Percentiles rank a stretch among this genome's conserved stretches.
phyloP scores from a whole-genome alignment of 257 asterid genomes.

The Thymus mandschuricus region DNA sequence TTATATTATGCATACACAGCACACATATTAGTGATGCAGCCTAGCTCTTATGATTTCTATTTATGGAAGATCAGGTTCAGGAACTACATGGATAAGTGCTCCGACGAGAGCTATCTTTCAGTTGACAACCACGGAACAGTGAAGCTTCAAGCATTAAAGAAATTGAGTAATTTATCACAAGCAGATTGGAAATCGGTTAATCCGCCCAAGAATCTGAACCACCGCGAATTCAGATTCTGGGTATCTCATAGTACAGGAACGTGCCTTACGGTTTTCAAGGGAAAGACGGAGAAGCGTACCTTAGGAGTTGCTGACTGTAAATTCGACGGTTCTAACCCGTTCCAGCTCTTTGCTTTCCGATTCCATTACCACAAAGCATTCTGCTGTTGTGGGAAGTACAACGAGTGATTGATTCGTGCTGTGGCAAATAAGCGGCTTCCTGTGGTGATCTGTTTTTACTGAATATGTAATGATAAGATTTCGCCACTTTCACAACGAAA shows the following conservation, averaged over 20 bases:
- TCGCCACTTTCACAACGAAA: not conserved
- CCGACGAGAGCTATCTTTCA: conserved; percentile 55
- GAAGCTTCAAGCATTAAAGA: conserved; percentile 47
- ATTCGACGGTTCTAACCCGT: conserved; percentile 53
- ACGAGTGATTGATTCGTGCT: conserved; percentile 35
- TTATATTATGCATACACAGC: not conserved
- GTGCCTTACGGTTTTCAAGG: conserved; percentile 57
- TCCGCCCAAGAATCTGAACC: conserved; percentile 66
- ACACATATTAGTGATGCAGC: not conserved
- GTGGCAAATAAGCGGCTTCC: not conserved
- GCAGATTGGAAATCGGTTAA: conserved; percentile 72
- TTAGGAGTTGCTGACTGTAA: conserved; percentile 60
- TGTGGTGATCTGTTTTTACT: conserved; percentile 16
- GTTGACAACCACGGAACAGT: conserved; percentile 66
- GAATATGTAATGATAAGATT: conserved; percentile 19
- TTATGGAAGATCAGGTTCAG: conserved; percentile 51
- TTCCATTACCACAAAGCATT: conserved; percentile 68
- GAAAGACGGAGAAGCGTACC: conserved; percentile 41
- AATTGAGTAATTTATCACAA: conserved; percentile 46
- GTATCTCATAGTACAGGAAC: conserved; percentile 52
- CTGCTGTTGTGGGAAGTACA: conserved; percentile 62
- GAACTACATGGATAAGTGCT: conserved; percentile 76
- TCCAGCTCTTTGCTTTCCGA: conserved; percentile 70
- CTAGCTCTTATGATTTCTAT: not conserved
- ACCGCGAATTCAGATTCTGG: conserved; percentile 66